Evolutionary conservation across 768 basidiomycete genomes (phyloP), one percentile per base, ranked within the genome.

Genomic region (Neoboletus magnificus): DNA sequence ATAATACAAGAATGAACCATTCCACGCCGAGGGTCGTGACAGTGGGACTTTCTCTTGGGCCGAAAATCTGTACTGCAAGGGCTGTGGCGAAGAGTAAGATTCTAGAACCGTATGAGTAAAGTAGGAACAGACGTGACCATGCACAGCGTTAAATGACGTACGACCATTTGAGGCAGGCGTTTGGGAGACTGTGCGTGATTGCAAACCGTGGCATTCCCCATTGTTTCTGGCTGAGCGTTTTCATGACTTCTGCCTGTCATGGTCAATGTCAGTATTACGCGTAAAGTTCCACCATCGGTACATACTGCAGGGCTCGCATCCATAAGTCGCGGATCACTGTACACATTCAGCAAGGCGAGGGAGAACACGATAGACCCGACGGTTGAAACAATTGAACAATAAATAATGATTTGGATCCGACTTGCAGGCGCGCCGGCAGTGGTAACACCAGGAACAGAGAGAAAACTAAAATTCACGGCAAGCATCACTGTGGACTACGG

Each of bases 401-500:
- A 64, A 4, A 61, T 40, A 18, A 54, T 49, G 22, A 57, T 54
- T 44, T 57, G n/a, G 20, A 53, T 56, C n/a, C 16, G 2, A 6
- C 27, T 23, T 1, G 48, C 22, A 1, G 39, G 13, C 1, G 20
- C 0, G 20, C 4, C 18, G 2, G 16, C 5, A 2, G 4, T 30
- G 20, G 40, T 10, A 30, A 64, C 45, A 8, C 48, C 39, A 0
- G 62, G 62, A 3, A 64, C 41, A 15, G 62, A 36, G 2, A 62
- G 62, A 29, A 62, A 56, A 20, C 61, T 54, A 42, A 62, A 37
- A 4, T 63, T 45, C 3, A 62, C 62, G 1, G 61, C 61, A 10
- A 62, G 52, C 56, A 62, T 59, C 12, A 63, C 62, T 32, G 56
- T 62, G 18, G 60, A 62, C 60, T 62, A 23, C 12, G 2, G 48